Percentiles rank a stretch among this genome's conserved stretches.
Evolutionary conservation across 2,329 filamentous ascomycete species (phyloP).

Genomic region (Epichloe uncinata): DNA sequence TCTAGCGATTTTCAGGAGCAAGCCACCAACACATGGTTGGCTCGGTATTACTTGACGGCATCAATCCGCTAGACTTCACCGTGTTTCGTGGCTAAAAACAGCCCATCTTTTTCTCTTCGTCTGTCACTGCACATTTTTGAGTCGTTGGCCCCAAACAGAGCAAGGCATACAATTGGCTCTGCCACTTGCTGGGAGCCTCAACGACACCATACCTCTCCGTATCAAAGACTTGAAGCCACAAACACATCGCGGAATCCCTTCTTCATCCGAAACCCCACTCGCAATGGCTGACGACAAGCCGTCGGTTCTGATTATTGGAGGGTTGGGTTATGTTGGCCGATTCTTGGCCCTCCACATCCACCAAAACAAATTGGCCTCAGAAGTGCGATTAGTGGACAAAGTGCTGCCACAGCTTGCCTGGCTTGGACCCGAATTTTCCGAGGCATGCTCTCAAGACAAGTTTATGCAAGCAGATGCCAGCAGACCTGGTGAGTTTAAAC

Average conservation of each 20-base stretch:
- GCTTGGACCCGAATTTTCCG: slow-evolving; percentile 81
- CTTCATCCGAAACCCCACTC: slow-evolving; percentile 4
- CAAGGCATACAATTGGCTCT: not conserved
- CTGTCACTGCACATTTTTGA: not conserved
- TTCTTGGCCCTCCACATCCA: slow-evolving; percentile 87
- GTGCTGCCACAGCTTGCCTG: slow-evolving; percentile 88
- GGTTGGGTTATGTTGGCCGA: slow-evolving; percentile 82
- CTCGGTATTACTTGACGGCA: not conserved
- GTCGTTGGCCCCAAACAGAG: not conserved
- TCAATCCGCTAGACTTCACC: not conserved
- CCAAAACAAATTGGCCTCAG: slow-evolving; percentile 76
- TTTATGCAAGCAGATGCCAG: slow-evolving; percentile 96
- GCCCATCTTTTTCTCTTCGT: not conserved
- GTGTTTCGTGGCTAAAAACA: not conserved
- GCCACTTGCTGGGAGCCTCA: not conserved
- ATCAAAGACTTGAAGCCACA: not conserved
- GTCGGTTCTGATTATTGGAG: slow-evolving; percentile 67
- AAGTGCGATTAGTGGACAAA: slow-evolving; percentile 89
- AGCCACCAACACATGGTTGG: not conserved
- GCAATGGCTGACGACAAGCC: slow-evolving; percentile 54
- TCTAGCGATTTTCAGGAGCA: not conserved
- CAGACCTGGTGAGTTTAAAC: slow-evolving; percentile 59
- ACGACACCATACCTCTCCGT: not conserved
- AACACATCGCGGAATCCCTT: not conserved
- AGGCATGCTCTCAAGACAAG: slow-evolving; percentile 72